Percentiles rank a stretch among this genome's conserved stretches.
phyloP scores from a whole-genome alignment of 148 eudicot species.

The Arbutus unedo region DNA sequence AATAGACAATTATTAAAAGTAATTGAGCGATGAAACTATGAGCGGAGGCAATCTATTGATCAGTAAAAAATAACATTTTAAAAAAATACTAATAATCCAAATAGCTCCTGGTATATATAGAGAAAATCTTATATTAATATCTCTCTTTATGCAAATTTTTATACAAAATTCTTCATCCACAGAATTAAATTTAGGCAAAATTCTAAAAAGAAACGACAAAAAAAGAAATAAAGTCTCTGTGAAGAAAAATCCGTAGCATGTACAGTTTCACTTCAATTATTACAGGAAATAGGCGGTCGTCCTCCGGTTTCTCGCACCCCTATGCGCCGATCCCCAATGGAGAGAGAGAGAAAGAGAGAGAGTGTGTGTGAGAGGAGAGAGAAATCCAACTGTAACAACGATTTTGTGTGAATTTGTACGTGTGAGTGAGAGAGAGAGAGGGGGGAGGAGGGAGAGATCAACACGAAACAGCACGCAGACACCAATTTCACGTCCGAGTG shows the following conservation, averaged over 20 bases:
- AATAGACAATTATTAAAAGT: too few relatives aligned
- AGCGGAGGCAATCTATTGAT: background rate
- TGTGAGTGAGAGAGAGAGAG: background rate
- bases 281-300: constrained; percentile 20
- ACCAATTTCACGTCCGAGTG: constrained; percentile 9
- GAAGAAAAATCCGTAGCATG: background rate
- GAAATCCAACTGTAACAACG: background rate
- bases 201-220: background rate
- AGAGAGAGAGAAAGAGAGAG: background rate
- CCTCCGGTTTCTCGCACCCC: constrained; percentile 17
- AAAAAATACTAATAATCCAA: too few relatives aligned
- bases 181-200: too few relatives aligned
- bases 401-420: constrained; percentile 2
- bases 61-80: background rate
- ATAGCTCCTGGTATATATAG: too few relatives aligned
- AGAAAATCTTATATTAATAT: too few relatives aligned
- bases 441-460: background rate
- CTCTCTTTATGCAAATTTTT: too few relatives aligned
- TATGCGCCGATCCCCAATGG: background rate
- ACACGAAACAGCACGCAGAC: background rate
- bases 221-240: background rate
- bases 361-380: background rate
- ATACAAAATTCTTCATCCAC: too few relatives aligned
- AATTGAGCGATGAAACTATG: background rate
- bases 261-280: constrained; percentile 16